phyloP scores from a whole-genome alignment of 345 rosid species.

The Sonneratia caseolaris region DNA sequence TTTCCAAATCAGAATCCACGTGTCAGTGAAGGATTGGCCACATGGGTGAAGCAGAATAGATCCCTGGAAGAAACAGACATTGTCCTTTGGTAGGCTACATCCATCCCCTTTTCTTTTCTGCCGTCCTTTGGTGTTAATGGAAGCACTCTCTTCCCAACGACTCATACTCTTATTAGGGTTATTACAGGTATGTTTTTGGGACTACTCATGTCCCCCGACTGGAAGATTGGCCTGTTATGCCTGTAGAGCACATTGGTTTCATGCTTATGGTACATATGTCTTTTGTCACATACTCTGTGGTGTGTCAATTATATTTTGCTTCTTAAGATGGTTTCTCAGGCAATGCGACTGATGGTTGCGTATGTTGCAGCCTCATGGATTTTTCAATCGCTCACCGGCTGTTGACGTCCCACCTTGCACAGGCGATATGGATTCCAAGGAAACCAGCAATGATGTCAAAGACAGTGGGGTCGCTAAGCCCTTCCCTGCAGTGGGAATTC shows the following conservation, averaged over 20 bases:
- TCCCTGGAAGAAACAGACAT: slow-evolving; percentile 68
- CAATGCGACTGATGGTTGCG: not conserved
- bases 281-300: not conserved
- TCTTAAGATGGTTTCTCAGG: not conserved
- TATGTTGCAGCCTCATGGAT: slow-evolving; percentile 76
- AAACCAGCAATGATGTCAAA: slow-evolving; percentile 36
- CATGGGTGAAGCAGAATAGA: slow-evolving; percentile 83
- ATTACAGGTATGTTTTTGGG: slow-evolving; percentile 80
- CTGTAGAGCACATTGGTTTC: slow-evolving; percentile 76
- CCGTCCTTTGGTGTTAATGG: no score
- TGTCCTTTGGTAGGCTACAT: slow-evolving; percentile 60
- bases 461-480: slow-evolving; percentile 37
- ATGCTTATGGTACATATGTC: slow-evolving; percentile 51
- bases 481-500: slow-evolving; percentile 28
- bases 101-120: slow-evolving; percentile 1
- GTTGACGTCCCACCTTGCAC: slow-evolving; percentile 82
- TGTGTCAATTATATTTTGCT: not conserved
- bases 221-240: slow-evolving; percentile 98
- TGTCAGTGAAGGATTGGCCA: slow-evolving; percentile 68
- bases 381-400: slow-evolving; percentile 91
- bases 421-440: slow-evolving; percentile 60
- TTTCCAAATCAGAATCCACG: slow-evolving; percentile 93
- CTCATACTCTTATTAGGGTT: not conserved
- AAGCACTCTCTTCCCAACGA: no score
- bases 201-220: slow-evolving; percentile 77